phyloP scores from a whole-genome alignment of 768 basidiomycete genomes.

The Tubosaeta sp. region DNA sequence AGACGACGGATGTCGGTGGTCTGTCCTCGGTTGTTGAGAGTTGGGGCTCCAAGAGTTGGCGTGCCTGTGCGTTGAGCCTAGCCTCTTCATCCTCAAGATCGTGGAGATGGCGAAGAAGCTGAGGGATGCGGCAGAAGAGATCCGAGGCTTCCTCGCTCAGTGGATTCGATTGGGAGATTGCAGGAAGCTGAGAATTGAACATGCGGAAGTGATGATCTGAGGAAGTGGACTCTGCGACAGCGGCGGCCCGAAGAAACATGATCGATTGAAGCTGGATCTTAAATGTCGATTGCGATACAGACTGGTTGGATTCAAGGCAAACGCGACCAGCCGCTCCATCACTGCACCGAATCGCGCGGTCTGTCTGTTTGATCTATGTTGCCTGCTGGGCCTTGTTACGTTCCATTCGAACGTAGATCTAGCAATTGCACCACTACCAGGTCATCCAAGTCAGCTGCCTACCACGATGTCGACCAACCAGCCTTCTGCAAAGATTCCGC shows the following conservation, averaged over 20 bases:
- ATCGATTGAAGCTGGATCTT: conserved; percentile 3
- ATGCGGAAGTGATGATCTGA: neutral
- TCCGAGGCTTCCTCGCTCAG: conserved; percentile 12
- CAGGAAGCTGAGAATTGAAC: conserved; percentile 1
- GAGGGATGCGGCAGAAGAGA: conserved; percentile 13
- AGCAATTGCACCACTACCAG: neutral
- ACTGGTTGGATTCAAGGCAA: too few species aligned
- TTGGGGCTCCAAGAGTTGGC: conserved; percentile 6
- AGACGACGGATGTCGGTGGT: neutral
- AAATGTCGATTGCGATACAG: conserved; percentile 17
- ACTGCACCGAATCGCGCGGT: too few species aligned
- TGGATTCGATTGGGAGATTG: neutral
- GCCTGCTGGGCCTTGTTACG: too few species aligned
- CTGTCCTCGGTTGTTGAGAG: neutral
- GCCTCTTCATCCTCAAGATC: conserved; percentile 21
- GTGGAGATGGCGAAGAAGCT: conserved; percentile 18
- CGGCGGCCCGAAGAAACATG: neutral
- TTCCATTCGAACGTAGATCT: neutral
- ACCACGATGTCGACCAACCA: conserved; percentile 7
- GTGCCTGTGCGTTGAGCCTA: conserved; percentile 14
- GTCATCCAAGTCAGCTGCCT: too few species aligned
- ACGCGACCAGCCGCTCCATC: too few species aligned
- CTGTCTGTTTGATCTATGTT: too few species aligned
- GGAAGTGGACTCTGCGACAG: neutral
- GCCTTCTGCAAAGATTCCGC: neutral